Base-by-base conservation (phyloP, 1,139 yeast genomes). In the Sugiyamaella grinbergsii region DNA sequence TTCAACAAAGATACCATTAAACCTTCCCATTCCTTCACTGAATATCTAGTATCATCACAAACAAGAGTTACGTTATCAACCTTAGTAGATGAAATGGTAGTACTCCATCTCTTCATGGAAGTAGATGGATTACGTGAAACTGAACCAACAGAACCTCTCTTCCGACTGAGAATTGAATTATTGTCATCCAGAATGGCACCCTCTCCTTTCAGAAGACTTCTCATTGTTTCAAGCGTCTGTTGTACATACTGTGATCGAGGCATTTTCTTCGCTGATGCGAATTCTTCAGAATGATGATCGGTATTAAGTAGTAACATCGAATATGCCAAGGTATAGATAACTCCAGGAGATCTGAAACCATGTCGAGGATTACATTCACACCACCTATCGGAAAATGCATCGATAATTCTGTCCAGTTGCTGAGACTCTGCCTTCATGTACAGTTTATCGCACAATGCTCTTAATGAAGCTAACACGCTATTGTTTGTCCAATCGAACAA, bases 401-500 rank as follows among this genome's bases (percentile, higher is more conserved):
- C 83, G 53, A 89, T 70, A 19, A 88, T 77, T 42, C 88, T 75
- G 67, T 88, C 96, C 53, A 89, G 79, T 61, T 85, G 88, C 60
- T 86, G 94, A 1, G 94, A 82, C 66, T 89, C 96, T 2, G 95
- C 96, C 61, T 82, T 82, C 61, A 89, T 74, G 65, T 84, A 85
- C 23, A 89, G 65, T 57, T 76, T 79, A 24, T 79, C 75, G 58
- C 95, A 87, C 40, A 89, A 70, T 47, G 69, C 68, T 36, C 93
- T 71, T 15, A 89, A 73, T 1, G 90, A 73, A 3, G 69, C 70
- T 53, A 86, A 52, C 15, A 70, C 59, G 23, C 62, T 54, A 28
- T 55, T 49, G 34, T 62, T 62, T 4, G 58, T 51, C 64, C 67
- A 70, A 46, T 69, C 64, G 49, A 68, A 71, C 7, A 64, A 55